Evolutionary conservation across 441 rosid species (phyloP), one percentile per base, ranked within the genome.

Genomic region (Euphorbia celastroides): DNA sequence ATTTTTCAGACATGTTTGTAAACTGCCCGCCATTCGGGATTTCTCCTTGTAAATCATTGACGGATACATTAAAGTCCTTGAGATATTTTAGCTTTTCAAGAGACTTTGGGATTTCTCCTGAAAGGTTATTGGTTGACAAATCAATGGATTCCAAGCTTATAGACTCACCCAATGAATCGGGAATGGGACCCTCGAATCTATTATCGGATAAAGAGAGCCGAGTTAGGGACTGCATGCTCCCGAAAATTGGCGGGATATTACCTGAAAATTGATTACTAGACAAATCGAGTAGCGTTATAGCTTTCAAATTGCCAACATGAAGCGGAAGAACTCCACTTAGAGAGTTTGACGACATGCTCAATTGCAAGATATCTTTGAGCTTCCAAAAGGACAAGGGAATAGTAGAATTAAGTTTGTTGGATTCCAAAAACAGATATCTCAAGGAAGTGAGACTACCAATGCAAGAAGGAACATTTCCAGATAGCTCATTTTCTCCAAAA

Each of bases 1-100:
- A 80, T 20, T 38, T 17, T 10, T 48, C 23, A 0, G 84, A 11
- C 11, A 71, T 76, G 25, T 71, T 70, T 17, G 0, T 10, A 54
- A 81, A 81, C 17, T 65, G 19, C 17, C 82, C 84, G 1, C 31
- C 55, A 0, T 1, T 17, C 3, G 84, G 84, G 54, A 81, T 60
- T 46, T 74, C 75, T 42, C 82, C 80, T 51, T 50, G 58, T 14
- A 80, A 25, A 19, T 10, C 41, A 9, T 77, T 77, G 59, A 42
- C 68, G 26, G 84, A 80, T 23, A 78, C 50, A 30, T 78, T 80
- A 0, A 75, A n/a, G 34, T 42, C 28, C 0, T 6, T 31, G 11
- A 80, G 67, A 27, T 46, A 25, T 22, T 0, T 2, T 7, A 75
- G 72, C 17, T 31, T 23, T 51, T 80, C 74, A 6, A 77, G 26